Conservation (phyloP, 1,284 basidiomycete species). For the Moesziomyces antarcticus region DNA sequence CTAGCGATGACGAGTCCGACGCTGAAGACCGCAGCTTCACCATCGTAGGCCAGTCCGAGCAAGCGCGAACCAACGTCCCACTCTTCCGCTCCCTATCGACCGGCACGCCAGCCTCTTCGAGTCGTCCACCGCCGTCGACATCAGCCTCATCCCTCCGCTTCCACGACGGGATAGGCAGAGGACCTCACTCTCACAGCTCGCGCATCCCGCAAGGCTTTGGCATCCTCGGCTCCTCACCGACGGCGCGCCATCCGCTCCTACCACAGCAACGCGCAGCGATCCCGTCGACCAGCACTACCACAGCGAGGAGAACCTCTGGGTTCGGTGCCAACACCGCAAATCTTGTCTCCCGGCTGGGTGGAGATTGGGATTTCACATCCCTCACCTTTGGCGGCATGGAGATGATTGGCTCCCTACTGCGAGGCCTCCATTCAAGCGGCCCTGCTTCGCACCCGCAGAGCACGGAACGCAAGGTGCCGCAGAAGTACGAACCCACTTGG, state of each 20-base stretch:
- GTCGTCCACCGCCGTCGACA: conserved; percentile 1
- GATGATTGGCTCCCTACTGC: conserved; percentile 23
- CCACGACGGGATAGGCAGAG: conserved; percentile 37
- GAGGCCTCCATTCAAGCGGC: conserved; percentile 8
- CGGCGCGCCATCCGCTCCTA: conserved; percentile 17
- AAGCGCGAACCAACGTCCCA: conserved; percentile 7
- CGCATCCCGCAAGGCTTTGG: conserved; percentile 24
- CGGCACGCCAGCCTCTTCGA: conserved; percentile 2
- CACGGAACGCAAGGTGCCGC: conserved; percentile 30
- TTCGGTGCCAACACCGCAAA: neutral
- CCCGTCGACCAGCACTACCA: conserved; percentile 15
- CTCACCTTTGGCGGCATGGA: conserved; percentile 28
- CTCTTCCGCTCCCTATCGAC: conserved; percentile 13
- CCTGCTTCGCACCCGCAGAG: conserved; percentile 6
- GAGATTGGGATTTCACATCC: neutral
- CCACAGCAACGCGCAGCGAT: conserved; percentile 28
- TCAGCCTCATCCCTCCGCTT: conserved; percentile 18
- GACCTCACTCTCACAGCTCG: conserved; percentile 26
- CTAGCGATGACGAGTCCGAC: conserved; percentile 34
- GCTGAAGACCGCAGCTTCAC: conserved; percentile 37
- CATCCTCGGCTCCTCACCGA: conserved; percentile 14
- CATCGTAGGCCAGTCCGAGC: conserved; percentile 22
- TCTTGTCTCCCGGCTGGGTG: conserved; percentile 16
- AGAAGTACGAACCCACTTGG: conserved; percentile 46
- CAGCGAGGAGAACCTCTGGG: conserved; percentile 9